Evolutionary conservation across 2,329 filamentous ascomycete genomes (phyloP), one percentile per base, ranked within the genome.

Genomic region (Diplocarpon rosae): DNA sequence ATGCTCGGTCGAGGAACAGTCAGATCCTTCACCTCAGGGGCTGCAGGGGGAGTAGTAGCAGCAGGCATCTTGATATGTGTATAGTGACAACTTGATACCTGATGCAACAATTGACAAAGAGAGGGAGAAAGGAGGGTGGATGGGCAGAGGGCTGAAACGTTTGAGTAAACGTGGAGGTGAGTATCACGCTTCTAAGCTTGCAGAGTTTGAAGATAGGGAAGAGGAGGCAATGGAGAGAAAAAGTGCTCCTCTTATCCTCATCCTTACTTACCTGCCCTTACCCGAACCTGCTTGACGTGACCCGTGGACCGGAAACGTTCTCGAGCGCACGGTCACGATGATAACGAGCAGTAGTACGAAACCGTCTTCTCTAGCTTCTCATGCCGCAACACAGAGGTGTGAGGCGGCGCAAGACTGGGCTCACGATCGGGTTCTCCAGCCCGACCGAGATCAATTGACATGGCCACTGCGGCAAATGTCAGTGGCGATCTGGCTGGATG

Each of bases 51-150:
- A 37, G 61, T 62, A 41, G 64, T 53, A 37, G 66, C 64, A 51
- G 58, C 53, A 56, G 65, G 65, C 64, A 69, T 68, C 6, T 54
- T 66, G 58, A 50, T 34, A 20, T 38, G 36, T 39, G 13, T 43
- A 12, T 20, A 24, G 24, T 42, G 40, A 32, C 33, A 37, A 30
- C 39, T 41, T 32, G 3, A 32, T 24, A 4, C 20, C 7, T 24
- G 20, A 7, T 3, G 4, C 20, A 36, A 28, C n/a, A n/a, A n/a
- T n/a, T n/a, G n/a, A n/a, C n/a, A n/a, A 32, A 33, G 10, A 6
- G 38, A 31, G 15, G 14, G 15, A 30, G 42, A 38, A 33, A 16
- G 29, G 12, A 14, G 13, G 17, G 34, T 28, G 31, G 34, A 37
- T 37, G 15, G 33, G 27, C 20, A 16, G 31, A 17, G 36, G 37